Percentiles rank a stretch among this genome's conserved stretches.
phyloP scores from a whole-genome alignment of 73 alveolate genomes.

The Breviolum minutum region DNA sequence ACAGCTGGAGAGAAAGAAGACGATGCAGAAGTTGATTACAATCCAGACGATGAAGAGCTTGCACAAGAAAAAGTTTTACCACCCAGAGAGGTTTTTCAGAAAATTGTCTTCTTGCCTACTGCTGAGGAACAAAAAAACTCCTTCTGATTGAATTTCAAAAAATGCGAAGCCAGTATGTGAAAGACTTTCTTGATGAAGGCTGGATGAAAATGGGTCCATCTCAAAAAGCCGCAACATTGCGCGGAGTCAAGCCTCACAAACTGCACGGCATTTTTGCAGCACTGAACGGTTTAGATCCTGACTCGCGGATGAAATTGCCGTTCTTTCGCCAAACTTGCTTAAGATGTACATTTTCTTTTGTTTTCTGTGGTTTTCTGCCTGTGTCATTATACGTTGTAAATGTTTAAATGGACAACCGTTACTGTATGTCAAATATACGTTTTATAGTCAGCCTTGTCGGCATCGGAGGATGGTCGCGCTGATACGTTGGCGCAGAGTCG shows the following conservation, averaged over 20 bases:
- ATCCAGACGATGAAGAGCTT: too few species aligned
- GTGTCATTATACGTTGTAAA: background rate
- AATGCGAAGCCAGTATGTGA: background rate
- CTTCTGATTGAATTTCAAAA: background rate
- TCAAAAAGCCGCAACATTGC: background rate
- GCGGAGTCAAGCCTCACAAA: background rate
- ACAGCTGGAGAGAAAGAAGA: background rate
- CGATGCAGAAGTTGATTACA: background rate
- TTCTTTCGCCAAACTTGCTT: background rate
- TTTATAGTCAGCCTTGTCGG: background rate
- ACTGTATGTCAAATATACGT: background rate
- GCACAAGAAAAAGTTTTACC: background rate
- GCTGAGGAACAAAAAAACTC: constrained; percentile 9
- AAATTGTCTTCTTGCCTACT: background rate
- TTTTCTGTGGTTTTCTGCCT: too few species aligned
- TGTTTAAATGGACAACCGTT: background rate
- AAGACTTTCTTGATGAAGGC: background rate
- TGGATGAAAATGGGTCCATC: constrained; percentile 1
- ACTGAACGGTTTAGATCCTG: background rate
- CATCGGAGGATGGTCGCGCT: background rate
- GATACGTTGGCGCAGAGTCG: background rate
- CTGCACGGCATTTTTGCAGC: background rate
- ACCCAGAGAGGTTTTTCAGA: background rate
- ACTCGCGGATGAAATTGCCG: background rate
- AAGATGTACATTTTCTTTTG: background rate